Conservation (phyloP, 495 filamentous ascomycete genomes). For the Schizothecium vesticola region DNA sequence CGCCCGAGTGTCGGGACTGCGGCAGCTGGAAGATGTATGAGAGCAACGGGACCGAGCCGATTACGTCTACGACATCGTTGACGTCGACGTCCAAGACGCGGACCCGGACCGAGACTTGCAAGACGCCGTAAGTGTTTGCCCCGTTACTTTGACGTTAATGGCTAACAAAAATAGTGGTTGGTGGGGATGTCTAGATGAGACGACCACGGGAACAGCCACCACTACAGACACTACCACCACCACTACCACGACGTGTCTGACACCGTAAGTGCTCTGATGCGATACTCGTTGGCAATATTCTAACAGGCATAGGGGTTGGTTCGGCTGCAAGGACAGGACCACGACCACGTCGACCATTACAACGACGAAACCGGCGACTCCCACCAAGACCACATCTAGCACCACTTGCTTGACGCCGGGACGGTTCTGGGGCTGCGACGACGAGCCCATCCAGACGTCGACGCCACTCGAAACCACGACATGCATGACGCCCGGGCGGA, state of each 20-base stretch:
- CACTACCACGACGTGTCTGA: slow-evolving; percentile 50
- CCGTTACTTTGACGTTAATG: background rate
- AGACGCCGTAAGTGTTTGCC: slow-evolving; percentile 54
- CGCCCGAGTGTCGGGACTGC: slow-evolving; percentile 82
- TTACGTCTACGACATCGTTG: slow-evolving; percentile 54
- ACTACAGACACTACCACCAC: slow-evolving; percentile 41
- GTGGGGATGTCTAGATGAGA: slow-evolving; percentile 68
- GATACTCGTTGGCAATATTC: background rate
- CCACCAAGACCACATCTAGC: slow-evolving; percentile 6
- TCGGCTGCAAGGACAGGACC: slow-evolving; percentile 54
- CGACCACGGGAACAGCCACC: slow-evolving; percentile 43
- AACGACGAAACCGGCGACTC: slow-evolving; percentile 8
- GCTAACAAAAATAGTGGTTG: slow-evolving; percentile 47
- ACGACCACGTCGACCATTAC: slow-evolving; percentile 34
- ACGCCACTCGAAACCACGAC: background rate
- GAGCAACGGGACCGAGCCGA: slow-evolving; percentile 77
- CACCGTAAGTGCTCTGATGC: slow-evolving; percentile 35
- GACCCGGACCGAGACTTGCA: slow-evolving; percentile 76
- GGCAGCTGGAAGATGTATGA: slow-evolving; percentile 89
- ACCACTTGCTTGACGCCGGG: slow-evolving; percentile 51
- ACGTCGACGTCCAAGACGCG: slow-evolving; percentile 54
- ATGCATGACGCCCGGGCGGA: slow-evolving; percentile 20
- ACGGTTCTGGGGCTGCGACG: slow-evolving; percentile 43
- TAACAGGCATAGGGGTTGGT: slow-evolving; percentile 53
- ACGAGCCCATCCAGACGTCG: background rate